These are phyloP conservation scores for Meyerozyma elateridarum DNA, from an alignment of 1,139 yeast genomes.

Conservation along the genomic window DNA sequence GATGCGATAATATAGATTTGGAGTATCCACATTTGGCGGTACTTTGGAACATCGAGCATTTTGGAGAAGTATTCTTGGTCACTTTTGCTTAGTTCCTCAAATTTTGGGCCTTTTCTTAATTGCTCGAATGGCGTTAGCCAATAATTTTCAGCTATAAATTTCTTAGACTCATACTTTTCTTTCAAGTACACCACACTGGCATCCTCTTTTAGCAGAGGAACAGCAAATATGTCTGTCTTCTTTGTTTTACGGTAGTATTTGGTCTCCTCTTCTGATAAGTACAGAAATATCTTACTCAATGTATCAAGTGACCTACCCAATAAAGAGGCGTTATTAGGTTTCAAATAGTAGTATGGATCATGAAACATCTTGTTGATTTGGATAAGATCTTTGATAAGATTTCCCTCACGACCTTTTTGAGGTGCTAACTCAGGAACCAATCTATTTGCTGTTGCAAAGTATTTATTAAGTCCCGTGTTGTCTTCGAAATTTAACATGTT, in stretches of 20 bases:
- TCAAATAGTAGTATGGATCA: slow-evolving; percentile 33
- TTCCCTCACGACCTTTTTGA: slow-evolving; percentile 19
- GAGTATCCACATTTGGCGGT: slow-evolving; percentile 26
- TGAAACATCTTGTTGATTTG: slow-evolving; percentile 28
- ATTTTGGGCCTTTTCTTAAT: slow-evolving; percentile 11
- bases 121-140: slow-evolving; percentile 28
- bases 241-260: slow-evolving; percentile 15
- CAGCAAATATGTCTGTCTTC: slow-evolving; percentile 16
- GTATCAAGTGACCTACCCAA: slow-evolving; percentile 21
- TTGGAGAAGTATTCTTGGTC: slow-evolving; percentile 26
- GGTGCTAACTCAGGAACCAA: slow-evolving; percentile 12
- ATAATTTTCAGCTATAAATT: slow-evolving; percentile 36
- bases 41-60: slow-evolving; percentile 24
- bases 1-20: slow-evolving; percentile 30
- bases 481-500: slow-evolving; percentile 36
- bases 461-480: slow-evolving; percentile 44
- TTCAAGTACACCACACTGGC: slow-evolving; percentile 16
- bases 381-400: slow-evolving; percentile 31
- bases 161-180: slow-evolving; percentile 19
- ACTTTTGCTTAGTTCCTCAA: slow-evolving; percentile 17
- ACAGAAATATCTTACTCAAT: slow-evolving; percentile 22
- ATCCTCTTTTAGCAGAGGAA: slow-evolving; percentile 15
- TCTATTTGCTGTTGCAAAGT: slow-evolving; percentile 30
- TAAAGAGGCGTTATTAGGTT: slow-evolving; percentile 19
- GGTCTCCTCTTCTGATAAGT: slow-evolving; percentile 29